Evolutionary conservation across 768 basidiomycete genomes (phyloP), one percentile per base, ranked within the genome.

Genomic region (Lactifluus rugatus): DNA sequence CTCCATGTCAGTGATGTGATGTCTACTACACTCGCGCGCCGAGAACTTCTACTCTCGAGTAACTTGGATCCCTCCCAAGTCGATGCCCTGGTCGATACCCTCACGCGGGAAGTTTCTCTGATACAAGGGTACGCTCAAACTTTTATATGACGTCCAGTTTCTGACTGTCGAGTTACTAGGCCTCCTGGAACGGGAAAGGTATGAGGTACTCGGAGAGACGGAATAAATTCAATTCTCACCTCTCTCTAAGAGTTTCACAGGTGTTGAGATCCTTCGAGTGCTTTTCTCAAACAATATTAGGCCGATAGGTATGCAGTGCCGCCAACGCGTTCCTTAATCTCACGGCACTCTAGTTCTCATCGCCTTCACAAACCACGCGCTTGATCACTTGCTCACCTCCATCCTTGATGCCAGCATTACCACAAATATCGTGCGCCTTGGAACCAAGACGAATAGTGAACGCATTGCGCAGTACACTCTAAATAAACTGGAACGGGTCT

Each of bases 141-240:
- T 23, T 17, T 47, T 28, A 16, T 47, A 16, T 28, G 28, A n/a
- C 31, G 16, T 21, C 36, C 8, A 7, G 46, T 11, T 9, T 17
- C 46, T 47, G 26, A 47, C 3, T 47, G 17, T n/a, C 25, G 2
- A 17, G 46, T 17, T 9, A 26, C 19, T 54, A 85, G 85, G 46
- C 87, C 87, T 25, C 87, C 87, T 3, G 87, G 87, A 0, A 88
- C 87, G 0, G 87, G 87, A 61, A 87, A 87, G 77, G 83, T 83
- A 46, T 62, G 58, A 34, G 25, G 14, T 2, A 25, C 44, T n/a
- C 19, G 10, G 9, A 16, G n/a, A 26, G 31, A 0, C 45, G 14
- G 37, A 26, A 23, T 41, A 39, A 28, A 21, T 19, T 3, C 28
- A 9, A 41, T 47, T 23, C 26, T 28, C 16, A 50, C 17, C 7